These are phyloP conservation scores for Setaria italica DNA, from an alignment of 202 grass and related monocot species.

Conservation along the genomic window DNA sequence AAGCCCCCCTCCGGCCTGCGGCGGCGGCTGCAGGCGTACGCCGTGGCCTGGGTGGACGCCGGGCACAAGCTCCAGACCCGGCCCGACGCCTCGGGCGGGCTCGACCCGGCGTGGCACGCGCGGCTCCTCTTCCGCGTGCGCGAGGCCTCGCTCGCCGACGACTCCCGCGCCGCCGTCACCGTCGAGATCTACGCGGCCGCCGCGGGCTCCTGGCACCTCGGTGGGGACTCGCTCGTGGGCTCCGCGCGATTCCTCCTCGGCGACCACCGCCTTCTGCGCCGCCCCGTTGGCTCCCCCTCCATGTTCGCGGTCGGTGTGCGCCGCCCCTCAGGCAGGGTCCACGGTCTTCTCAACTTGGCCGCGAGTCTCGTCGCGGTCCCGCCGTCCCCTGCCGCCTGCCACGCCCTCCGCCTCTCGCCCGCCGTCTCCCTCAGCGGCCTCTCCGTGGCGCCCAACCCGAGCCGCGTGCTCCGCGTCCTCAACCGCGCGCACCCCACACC, in stretches of 20 bases:
- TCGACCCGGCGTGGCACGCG: slow-evolving; percentile 87
- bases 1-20: slow-evolving; percentile 58
- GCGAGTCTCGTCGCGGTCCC: slow-evolving; percentile 58
- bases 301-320: slow-evolving; percentile 84
- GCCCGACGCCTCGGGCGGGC: slow-evolving; percentile 65
- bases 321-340: slow-evolving; percentile 76
- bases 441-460: slow-evolving; percentile 52
- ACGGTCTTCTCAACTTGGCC: slow-evolving; percentile 86
- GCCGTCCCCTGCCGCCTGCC: slow-evolving; percentile 54
- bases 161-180: slow-evolving; percentile 68
- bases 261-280: slow-evolving; percentile 68
- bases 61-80: slow-evolving; percentile 71
- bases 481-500: slow-evolving; percentile 47
- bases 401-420: slow-evolving; percentile 63
- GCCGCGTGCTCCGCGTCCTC: slow-evolving; percentile 57
- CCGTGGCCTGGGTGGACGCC: slow-evolving; percentile 77
- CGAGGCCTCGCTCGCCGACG: slow-evolving; percentile 61
- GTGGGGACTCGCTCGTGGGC: slow-evolving; percentile 66
- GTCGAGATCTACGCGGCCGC: slow-evolving; percentile 87
- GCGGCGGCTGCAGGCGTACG: slow-evolving; percentile 72
- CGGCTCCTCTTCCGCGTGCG: slow-evolving; percentile 79
- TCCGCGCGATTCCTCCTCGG: slow-evolving; percentile 79
- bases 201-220: slow-evolving; percentile 64
- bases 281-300: slow-evolving; percentile 58
- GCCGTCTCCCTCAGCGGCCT: slow-evolving; percentile 74